Percentiles rank a stretch among this genome's conserved stretches.
Conservation (phyloP, 2,329 filamentous ascomycete species). For the Calycina herbarum region DNA sequence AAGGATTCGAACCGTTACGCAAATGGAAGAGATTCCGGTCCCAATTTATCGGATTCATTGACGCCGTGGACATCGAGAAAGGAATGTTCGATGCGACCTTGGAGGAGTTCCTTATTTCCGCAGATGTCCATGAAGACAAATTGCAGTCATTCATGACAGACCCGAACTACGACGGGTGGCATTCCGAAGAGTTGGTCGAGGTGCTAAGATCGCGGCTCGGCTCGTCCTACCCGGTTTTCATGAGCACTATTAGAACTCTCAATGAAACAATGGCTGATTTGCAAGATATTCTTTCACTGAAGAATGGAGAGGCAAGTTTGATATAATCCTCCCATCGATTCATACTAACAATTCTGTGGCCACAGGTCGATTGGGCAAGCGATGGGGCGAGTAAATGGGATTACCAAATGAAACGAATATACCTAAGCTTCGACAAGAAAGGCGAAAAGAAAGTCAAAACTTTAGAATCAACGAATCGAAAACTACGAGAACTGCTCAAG, state of each 20-base stretch:
- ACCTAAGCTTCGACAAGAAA: conserved; percentile 30
- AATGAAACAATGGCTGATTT: conserved; percentile 25
- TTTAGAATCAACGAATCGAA: conserved; percentile 27
- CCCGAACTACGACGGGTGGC: conserved; percentile 28
- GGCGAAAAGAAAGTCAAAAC: conserved; percentile 20
- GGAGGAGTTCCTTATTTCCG: conserved; percentile 26
- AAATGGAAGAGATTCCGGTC: conserved; percentile 31
- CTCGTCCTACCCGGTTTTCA: conserved; percentile 22
- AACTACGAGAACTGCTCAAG: conserved; percentile 25
- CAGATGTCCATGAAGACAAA: conserved; percentile 28
- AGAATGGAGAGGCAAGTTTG: conserved; percentile 27
- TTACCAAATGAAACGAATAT: conserved; percentile 31
- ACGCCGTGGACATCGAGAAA: conserved; percentile 25
- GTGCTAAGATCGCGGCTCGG: conserved; percentile 23
- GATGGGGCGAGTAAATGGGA: conserved; percentile 27
- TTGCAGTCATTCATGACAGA: conserved; percentile 24
- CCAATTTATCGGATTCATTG: conserved; percentile 28
- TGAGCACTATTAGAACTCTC: conserved; percentile 28
- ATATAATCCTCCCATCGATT: not conserved
- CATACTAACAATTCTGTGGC: conserved; percentile 1
- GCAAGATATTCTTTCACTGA: conserved; percentile 24
- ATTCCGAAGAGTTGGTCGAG: conserved; percentile 20
- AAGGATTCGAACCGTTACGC: conserved; percentile 30
- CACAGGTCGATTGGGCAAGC: conserved; percentile 29
- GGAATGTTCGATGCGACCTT: conserved; percentile 28